Conservation (phyloP, 345 rosid genomes). For the Trapa bicornis region DNA sequence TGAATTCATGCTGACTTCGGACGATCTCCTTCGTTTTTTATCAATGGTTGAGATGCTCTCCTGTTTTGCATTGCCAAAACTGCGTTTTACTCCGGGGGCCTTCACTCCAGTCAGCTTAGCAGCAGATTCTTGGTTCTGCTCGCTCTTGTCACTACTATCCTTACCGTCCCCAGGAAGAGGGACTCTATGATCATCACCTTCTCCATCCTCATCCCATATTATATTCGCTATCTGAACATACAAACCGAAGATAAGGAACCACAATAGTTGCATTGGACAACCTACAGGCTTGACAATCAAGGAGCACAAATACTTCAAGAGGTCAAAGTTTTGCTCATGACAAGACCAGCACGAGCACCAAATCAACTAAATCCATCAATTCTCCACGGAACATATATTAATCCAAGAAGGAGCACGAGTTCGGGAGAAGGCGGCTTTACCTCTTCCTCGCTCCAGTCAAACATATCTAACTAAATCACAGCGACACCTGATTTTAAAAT, state of each 20-base stretch:
- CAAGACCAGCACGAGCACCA: neutral
- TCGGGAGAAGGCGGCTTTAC: slow-evolving; percentile 19
- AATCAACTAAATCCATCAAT: neutral
- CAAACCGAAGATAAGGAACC: neutral
- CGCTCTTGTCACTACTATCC: slow-evolving; percentile 35
- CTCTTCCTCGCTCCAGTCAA: slow-evolving; percentile 99
- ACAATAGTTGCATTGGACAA: neutral
- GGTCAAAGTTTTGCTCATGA: neutral
- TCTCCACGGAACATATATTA: neutral
- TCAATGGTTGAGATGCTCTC: slow-evolving; percentile 30
- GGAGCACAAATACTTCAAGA: neutral
- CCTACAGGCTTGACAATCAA: neutral
- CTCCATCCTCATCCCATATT: slow-evolving; percentile 74
- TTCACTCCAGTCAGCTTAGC: slow-evolving; percentile 34
- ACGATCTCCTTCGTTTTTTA: slow-evolving; percentile 27
- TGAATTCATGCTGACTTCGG: slow-evolving; percentile 35
- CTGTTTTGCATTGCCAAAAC: slow-evolving; percentile 27
- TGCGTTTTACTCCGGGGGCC: slow-evolving; percentile 22
- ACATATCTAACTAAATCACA: slow-evolving; percentile 44
- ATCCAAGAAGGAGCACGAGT: neutral
- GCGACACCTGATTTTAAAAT: slow-evolving; percentile 16
- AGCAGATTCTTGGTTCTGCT: slow-evolving; percentile 31
- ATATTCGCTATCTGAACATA: slow-evolving; percentile 68
- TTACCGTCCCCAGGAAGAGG: slow-evolving; percentile 47
- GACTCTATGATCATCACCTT: slow-evolving; percentile 65